phyloP scores from a whole-genome alignment of 2,329 filamentous ascomycete genomes.

The Byssochlamys sp. region DNA sequence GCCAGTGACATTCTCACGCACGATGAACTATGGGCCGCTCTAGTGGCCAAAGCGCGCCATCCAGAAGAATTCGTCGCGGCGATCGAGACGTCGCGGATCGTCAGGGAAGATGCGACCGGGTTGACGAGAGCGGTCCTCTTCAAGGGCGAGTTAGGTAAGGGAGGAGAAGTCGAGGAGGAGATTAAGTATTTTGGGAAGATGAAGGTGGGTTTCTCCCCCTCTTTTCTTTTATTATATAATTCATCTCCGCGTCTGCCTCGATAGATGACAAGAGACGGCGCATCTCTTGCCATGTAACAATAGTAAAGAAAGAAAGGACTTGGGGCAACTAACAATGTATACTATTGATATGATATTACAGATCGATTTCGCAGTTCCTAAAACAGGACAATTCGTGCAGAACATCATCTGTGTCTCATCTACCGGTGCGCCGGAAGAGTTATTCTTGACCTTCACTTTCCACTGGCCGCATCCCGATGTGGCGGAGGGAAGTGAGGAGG shows the following conservation, averaged over 20 bases:
- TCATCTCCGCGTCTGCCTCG: too few relatives aligned
- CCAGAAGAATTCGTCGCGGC: slow-evolving; percentile 39
- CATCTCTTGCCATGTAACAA: too few relatives aligned
- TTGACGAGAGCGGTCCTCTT: slow-evolving; percentile 32
- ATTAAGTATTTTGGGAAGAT: slow-evolving; percentile 29
- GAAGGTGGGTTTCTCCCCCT: slow-evolving; percentile 24
- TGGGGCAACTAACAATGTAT: too few relatives aligned
- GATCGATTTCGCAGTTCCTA: slow-evolving; percentile 37
- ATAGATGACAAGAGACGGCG: too few relatives aligned
- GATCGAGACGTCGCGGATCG: slow-evolving; percentile 33
- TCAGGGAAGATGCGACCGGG: slow-evolving; percentile 28
- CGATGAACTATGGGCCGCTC: slow-evolving; percentile 34
- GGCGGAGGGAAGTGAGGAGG: slow-evolving; percentile 25
- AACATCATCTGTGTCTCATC: slow-evolving; percentile 34
- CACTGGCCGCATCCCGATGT: slow-evolving; percentile 31
- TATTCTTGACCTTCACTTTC: slow-evolving; percentile 41
- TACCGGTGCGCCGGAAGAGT: slow-evolving; percentile 23
- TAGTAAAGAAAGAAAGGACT: too few relatives aligned
- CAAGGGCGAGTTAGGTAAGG: slow-evolving; percentile 20
- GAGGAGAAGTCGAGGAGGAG: slow-evolving; percentile 25
- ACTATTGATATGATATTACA: slow-evolving; percentile 7
- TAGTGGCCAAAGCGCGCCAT: slow-evolving; percentile 38
- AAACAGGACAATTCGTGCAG: slow-evolving; percentile 33
- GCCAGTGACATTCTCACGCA: slow-evolving; percentile 20
- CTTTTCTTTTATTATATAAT: not conserved